Evolutionary conservation across 148 eudicot genomes (phyloP), one percentile per base, ranked within the genome.

Genomic region (Silene uniflora): DNA sequence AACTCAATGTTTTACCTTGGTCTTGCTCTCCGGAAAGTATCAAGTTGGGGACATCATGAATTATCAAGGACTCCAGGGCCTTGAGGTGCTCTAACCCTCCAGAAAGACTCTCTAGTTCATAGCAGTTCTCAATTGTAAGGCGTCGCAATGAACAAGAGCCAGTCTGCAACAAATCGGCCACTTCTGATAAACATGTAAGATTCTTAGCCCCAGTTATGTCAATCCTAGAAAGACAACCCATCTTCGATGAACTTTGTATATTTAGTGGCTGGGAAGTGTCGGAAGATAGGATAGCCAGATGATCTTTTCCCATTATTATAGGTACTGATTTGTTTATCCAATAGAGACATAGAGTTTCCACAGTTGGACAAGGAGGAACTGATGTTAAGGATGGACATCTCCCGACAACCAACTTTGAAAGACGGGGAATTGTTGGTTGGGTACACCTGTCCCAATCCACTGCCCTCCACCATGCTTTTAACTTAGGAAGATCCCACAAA

Each of bases 21-120:
- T 32, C 35, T 32, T 32, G 35, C 35, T 32, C 35, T 32, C 4
- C 4, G 4, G 35, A 5, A 32, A 32, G 4, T 32, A 5, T 5
- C 35, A 32, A 32, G 5, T 32, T 32, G 5, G 35, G 35, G 4
- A 32, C 35, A 32, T 32, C 35, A 32, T 32, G 35, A 32, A 32
- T 3, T 55, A 2, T 7, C 39, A 81, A 23, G 6, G 42, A 3
- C 56, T 72, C 64, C 59, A 81, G 49, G 19, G 70, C 62, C 32
- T 76, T 81, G 27, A 81, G 77, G 66, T 76, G 79, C 66, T 73
- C 74, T 21, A 81, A 67, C 52, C 35, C 35, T 32, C 69, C 73
- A 39, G 60, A 78, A n/a, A 81, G 64, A 44, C 60, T 74, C 68
- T 44, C 77, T 59, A 76, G 39, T 16, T 62, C 27, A 0, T 3